These are phyloP conservation scores for Umbilicaria muhlenbergii DNA, from an alignment of 495 filamentous ascomycete genomes.

Conservation along the genomic window DNA sequence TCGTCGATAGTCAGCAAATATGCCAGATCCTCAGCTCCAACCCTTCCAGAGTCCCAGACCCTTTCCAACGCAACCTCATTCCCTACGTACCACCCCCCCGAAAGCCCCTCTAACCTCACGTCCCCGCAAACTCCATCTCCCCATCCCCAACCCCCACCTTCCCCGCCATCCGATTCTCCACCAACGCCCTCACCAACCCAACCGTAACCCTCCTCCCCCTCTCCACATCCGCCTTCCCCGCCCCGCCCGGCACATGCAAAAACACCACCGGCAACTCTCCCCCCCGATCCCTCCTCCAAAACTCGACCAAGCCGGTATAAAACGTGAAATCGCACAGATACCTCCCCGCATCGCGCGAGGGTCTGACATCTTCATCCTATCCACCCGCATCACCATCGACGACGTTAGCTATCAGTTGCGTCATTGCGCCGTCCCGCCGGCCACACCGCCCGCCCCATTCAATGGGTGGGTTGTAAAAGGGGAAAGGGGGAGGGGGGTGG, in stretches of 20 bases:
- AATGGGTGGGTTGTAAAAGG: too few species aligned
- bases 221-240: slow-evolving; percentile 35
- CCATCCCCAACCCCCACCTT: too few species aligned
- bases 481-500: neutral
- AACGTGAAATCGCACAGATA: slow-evolving; percentile 84
- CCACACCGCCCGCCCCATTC: neutral
- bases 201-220: slow-evolving; percentile 47
- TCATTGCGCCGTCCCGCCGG: neutral
- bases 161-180: slow-evolving; percentile 26
- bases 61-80: too few species aligned
- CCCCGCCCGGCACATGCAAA: slow-evolving; percentile 58
- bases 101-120: too few species aligned
- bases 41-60: too few species aligned
- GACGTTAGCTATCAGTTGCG: neutral
- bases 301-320: slow-evolving; percentile 46
- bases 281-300: slow-evolving; percentile 8
- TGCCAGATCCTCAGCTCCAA: too few species aligned
- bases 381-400: neutral
- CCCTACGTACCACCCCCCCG: too few species aligned
- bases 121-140: too few species aligned
- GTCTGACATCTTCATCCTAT: slow-evolving; percentile 36
- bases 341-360: slow-evolving; percentile 62
- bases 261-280: slow-evolving; percentile 44
- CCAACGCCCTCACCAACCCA: slow-evolving; percentile 54
- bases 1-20: too few species aligned